These are phyloP conservation scores for Yarrowia sp. DNA, from an alignment of 805 yeast genomes.

Conservation along the genomic window DNA sequence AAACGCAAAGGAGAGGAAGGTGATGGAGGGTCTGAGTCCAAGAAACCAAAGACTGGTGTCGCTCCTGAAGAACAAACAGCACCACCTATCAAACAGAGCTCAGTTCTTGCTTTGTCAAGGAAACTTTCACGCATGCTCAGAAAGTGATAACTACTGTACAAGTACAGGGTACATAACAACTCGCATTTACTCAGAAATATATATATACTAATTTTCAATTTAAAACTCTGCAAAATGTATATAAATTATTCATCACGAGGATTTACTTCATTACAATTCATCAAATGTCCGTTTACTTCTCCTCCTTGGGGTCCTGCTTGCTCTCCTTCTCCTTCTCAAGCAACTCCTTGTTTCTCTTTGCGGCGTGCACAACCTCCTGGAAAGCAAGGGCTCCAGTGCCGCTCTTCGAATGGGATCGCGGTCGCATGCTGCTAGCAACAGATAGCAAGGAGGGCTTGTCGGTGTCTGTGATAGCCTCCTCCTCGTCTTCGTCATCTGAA, in stretches of 20 bases:
- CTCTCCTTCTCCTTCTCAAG: slow-evolving; percentile 26
- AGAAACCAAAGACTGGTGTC: too few relatives aligned
- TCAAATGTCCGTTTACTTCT: background rate
- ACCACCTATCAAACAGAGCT: too few relatives aligned
- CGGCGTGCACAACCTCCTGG: slow-evolving; percentile 68
- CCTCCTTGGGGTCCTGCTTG: background rate
- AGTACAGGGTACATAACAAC: too few relatives aligned
- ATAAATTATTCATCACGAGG: background rate
- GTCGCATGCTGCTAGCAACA: slow-evolving; percentile 7
- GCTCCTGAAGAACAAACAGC: too few relatives aligned
- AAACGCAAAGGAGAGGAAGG: too few relatives aligned
- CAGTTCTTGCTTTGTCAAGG: too few relatives aligned
- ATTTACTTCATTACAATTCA: background rate
- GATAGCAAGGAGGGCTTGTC: background rate
- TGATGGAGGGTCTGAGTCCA: too few relatives aligned
- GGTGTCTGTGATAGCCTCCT: slow-evolving; percentile 27
- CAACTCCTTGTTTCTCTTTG: slow-evolving; percentile 54
- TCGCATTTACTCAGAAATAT: too few relatives aligned
- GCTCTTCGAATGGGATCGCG: background rate
- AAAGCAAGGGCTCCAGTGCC: slow-evolving; percentile 38
- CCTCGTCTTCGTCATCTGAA: slow-evolving; percentile 50
- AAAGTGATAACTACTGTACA: too few relatives aligned
- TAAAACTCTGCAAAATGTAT: too few relatives aligned
- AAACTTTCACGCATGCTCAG: too few relatives aligned
- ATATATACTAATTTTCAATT: too few relatives aligned